Conservation (phyloP, 306 rosid species). For the Inga oerstediana region DNA sequence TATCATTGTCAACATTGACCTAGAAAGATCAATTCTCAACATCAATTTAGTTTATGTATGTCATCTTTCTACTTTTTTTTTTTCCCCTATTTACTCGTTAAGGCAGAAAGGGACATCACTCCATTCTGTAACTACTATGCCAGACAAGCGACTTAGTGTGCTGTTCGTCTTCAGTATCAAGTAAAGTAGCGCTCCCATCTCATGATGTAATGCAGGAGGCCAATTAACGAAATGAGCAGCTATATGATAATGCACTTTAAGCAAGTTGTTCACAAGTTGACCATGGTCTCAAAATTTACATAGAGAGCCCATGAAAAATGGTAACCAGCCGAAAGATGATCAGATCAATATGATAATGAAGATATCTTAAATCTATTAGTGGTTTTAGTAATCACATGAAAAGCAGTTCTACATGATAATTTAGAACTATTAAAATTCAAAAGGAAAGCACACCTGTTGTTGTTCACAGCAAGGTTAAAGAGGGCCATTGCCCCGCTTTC, state of each 20-base stretch:
- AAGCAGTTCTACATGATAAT: slow-evolving; percentile 17
- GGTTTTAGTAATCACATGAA: slow-evolving; percentile 23
- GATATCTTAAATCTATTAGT: not conserved
- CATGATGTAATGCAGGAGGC: not conserved
- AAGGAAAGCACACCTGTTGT: slow-evolving; percentile 63
- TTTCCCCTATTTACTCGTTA: not conserved
- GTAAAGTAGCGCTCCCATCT: not conserved
- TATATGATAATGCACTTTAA: not conserved
- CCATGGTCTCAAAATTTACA: not conserved
- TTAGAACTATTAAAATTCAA: slow-evolving; percentile 8
- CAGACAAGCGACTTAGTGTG: not conserved
- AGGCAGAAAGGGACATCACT: not conserved
- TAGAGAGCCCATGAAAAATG: not conserved
- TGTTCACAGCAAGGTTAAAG: slow-evolving; percentile 94
- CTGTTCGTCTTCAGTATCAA: not conserved
- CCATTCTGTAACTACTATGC: not conserved
- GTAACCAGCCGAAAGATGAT: not conserved
- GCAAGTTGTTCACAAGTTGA: not conserved
- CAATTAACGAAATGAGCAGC: not conserved
- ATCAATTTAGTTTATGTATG: not conserved
- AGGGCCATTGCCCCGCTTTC: slow-evolving; percentile 99
- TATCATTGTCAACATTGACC: not conserved
- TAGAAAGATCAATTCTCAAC: slow-evolving; percentile 5
- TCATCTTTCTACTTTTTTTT: not conserved
- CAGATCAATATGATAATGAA: not conserved